Base-by-base conservation (phyloP, 1,139 yeast genomes). In the Geotrichum candidum region DNA sequence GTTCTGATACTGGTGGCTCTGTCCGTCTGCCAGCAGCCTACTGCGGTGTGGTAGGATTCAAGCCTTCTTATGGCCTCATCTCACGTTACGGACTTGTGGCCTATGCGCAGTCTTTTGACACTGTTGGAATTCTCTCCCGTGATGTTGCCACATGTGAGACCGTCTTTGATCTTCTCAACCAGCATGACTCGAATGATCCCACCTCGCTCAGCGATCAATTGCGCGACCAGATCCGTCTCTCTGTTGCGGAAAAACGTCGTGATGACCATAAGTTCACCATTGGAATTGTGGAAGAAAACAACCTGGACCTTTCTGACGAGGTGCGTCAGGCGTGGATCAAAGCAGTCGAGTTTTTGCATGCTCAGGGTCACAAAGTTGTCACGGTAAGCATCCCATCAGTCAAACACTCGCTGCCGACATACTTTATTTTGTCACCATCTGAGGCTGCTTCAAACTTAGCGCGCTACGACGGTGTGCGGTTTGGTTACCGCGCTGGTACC, bases 1-100 rank as follows among this genome's bases (percentile, higher is more conserved):
- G 99, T 0, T 89, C 98, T 0, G 99, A 94, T 70, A 94, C 99
- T 0, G 99, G 99, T 3, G 99, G 99, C 0, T 90, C 97, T 0
- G 90, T 94, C 0, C 78, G 99, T 63, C 78, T 88, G 27, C 99
- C 99, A 0, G 96, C 96, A 0, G 86, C 96, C 27, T 90, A 88
- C 73, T 87, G 96, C 68, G 89, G 90, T 0, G 81, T 88, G 0
- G 76, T 83, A 54, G 99, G 99, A 0, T 91, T 89, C 76, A 94
- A 94, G 72, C 99, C 99, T 0, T 80, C 95, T 0, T 94, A 94
- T 72, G 99, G 99, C 0, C 78, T 96, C 46, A 77, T 95, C 2
- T 91, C 97, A 0, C 78, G 99, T 61, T 86, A 91, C 86, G 99
- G 99, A 1, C 90, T 94, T 13, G 78, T 92, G 3, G 86, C 97